Base-by-base conservation (phyloP, 1,284 basidiomycete genomes). In the Trametes hirsuta region DNA sequence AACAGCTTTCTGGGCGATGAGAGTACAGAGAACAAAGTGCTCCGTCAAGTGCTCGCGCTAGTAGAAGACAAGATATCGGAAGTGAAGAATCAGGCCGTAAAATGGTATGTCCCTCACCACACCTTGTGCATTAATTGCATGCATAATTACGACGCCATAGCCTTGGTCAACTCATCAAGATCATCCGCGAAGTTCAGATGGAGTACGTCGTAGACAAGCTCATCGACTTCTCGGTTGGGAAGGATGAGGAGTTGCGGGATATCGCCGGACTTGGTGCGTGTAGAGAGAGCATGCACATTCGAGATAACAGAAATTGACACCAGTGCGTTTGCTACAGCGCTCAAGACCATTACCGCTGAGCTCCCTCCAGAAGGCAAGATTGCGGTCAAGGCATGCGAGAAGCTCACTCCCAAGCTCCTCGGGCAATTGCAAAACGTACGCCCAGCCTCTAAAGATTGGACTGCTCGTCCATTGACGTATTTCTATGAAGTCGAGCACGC, bases 81-180 rank as follows among this genome's bases (percentile, higher is more conserved):
- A 78, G 97, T 99, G 66, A 98, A 98, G 82, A 98, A 98, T 73
- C 91, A 95, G 72, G 94, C 95, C 2, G 96, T 97, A 14, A 94
- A 95, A 78, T 95, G 94, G 96, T 94, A 68, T 59, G 83, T 68
- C 64, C 25, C 2, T 4, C 11, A n/a, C 24, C 10, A 37, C 30
- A 0, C 30, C 30, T 1, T 15, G 9, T 9, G 4, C 12, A 11
- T 21, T 47, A 35, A 15, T 11, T 49, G 49, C 37, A 10, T 50
- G 42, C 14, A 47, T 47, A 36, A 25, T 40, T n/a, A 47, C 49
- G 18, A 21, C 65, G 46, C 25, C 4, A 66, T 18, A 95, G 93
- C 68, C 80, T 97, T 37, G 93, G 93, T 30, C 88, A 91, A 65
- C 81, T 97, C 67, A 90, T 96, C 76, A 93, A 93, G 76, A 92